These are phyloP conservation scores for Fusarium metavorans DNA, from an alignment of 2,329 filamentous ascomycete genomes.

Conservation along the genomic window DNA sequence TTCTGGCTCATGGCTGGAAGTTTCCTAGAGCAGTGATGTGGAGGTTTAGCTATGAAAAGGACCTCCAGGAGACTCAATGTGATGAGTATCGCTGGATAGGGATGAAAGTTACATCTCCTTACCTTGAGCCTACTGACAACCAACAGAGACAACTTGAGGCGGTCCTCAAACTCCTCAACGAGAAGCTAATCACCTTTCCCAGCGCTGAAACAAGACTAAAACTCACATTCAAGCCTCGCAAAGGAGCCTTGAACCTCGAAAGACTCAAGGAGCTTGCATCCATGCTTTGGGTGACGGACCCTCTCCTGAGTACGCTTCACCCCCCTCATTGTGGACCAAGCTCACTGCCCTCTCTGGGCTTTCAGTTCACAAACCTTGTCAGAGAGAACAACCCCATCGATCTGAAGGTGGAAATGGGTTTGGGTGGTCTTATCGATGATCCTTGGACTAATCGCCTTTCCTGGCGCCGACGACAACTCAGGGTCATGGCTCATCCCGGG, in stretches of 20 bases:
- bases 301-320: slow-evolving; percentile 23
- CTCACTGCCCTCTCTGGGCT: slow-evolving; percentile 29
- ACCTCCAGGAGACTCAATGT: slow-evolving; percentile 18
- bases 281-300: slow-evolving; percentile 31
- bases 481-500: slow-evolving; percentile 21
- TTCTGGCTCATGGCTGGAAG: not conserved
- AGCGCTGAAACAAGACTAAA: slow-evolving; percentile 22
- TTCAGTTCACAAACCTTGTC: slow-evolving; percentile 30
- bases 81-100: slow-evolving; percentile 26
- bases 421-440: slow-evolving; percentile 13
- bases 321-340: slow-evolving; percentile 31
- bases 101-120: slow-evolving; percentile 28
- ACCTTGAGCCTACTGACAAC: not conserved
- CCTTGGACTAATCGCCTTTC: slow-evolving; percentile 36
- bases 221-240: not conserved
- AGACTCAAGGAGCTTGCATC: slow-evolving; percentile 17
- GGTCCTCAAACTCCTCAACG: slow-evolving; percentile 13
- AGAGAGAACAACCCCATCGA: slow-evolving; percentile 1
- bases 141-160: not conserved
- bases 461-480: slow-evolving; percentile 12
- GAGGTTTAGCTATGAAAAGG: slow-evolving; percentile 12
- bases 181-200: slow-evolving; percentile 1
- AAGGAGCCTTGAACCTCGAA: not conserved
- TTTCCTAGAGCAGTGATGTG: not conserved
- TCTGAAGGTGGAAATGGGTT: slow-evolving; percentile 11